Evolutionary conservation across 1,139 yeast species (phyloP), one percentile per base, ranked within the genome.

Genomic region (Candida tetrigidarum): DNA sequence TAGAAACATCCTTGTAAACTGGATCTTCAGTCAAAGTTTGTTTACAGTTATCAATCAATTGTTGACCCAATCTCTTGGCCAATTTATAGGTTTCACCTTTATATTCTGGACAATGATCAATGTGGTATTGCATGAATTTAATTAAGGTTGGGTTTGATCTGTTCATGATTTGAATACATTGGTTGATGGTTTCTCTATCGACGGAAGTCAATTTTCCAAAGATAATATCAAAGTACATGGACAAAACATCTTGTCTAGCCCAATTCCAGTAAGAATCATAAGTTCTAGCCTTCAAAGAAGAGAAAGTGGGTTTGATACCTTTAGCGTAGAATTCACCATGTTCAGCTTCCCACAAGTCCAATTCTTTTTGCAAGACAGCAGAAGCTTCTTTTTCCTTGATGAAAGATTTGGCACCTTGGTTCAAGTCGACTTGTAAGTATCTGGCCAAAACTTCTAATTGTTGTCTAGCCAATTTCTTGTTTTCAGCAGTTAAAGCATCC

Each of bases 231-330:
- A 82, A 93, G 74, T 90, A 93, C 91, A 93, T 86, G 43, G 92
- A 84, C 57, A 93, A 74, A 50, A 95, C 88, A 66, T 95, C 97
- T 75, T 93, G 99, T 71, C 97, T 88, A 38, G 98, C 97, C 99
- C 99, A 93, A 71, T 95, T 95, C 99, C 99, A 93, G 70, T 92
- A 91, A 22, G 98, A 91, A 69, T 93, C 98, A 67, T 93, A 93
- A 44, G 87, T 84, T 76, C 99, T 88, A 32, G 98, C 96, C 75
- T 93, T 93, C 72, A 87, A 80, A 51, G 95, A 79, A 35, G 96
- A 88, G 74, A 93, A 93, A 8, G 86, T 84, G 41, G 99, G 97
- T 55, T 84, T 78, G 59, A 93, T 86, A 64, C 99, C 98, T 48
- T 83, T 80, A 42, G 97, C 93, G 65, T 92, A 93, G 63, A 85